A percentile compares a stretch with the other conserved stretches of the same genome.
Conservation (phyloP, 2,329 filamentous ascomycete genomes). For the Trichoderma sp. region DNA sequence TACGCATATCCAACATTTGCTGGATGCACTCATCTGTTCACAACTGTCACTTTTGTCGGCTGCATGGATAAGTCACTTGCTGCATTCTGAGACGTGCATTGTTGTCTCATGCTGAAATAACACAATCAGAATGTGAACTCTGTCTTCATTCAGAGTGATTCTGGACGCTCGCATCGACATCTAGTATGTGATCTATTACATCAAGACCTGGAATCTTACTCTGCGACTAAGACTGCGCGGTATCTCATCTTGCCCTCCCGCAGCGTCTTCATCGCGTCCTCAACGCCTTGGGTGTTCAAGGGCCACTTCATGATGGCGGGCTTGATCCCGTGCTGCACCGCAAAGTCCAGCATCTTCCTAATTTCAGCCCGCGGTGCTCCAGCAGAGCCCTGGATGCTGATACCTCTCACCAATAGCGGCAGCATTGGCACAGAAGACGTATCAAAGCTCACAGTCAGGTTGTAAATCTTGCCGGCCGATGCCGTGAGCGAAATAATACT, state of each 20-base stretch:
- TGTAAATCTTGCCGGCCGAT: slow-evolving; percentile 13
- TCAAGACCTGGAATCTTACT: no score
- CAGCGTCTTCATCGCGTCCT: background rate
- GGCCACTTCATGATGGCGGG: slow-evolving; percentile 19
- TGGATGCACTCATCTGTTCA: no score
- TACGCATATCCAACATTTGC: no score
- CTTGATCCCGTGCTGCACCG: background rate
- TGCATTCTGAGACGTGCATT: no score
- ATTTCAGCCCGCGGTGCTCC: slow-evolving; percentile 1
- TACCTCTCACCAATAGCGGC: background rate
- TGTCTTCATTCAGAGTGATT: background rate
- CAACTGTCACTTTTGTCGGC: no score
- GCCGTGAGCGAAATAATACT: slow-evolving; percentile 12
- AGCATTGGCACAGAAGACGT: slow-evolving; percentile 7
- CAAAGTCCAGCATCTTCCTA: slow-evolving; percentile 17
- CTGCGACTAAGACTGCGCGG: slow-evolving; percentile 15
- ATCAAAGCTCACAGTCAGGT: slow-evolving; percentile 11
- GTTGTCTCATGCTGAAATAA: no score
- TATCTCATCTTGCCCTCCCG: slow-evolving; percentile 23
- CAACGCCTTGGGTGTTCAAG: slow-evolving; percentile 5
- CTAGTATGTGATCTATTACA: background rate
- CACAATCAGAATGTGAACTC: background rate
- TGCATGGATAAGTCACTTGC: no score
- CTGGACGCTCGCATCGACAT: background rate
- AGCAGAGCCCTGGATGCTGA: slow-evolving; percentile 17